A percentile compares a stretch with the other conserved stretches of the same genome.
Evolutionary conservation across 768 basidiomycete species (phyloP).

Genomic region (Boletus reticulatus): DNA sequence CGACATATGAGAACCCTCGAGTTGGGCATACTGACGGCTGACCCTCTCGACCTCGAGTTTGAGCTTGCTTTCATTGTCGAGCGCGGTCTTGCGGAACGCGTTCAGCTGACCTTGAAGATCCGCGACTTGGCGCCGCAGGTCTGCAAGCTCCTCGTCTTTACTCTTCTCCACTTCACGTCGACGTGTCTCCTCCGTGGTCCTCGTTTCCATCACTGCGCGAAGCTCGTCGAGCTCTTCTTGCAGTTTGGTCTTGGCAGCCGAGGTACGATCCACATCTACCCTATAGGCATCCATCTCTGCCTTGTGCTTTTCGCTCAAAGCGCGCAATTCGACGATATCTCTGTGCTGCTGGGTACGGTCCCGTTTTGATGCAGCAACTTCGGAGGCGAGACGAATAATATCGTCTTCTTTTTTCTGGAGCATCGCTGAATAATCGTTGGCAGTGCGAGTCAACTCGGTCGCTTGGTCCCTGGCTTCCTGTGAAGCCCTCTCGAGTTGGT

Average conservation of each 20-base stretch:
- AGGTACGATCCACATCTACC: slow-evolving; percentile 47
- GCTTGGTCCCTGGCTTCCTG: slow-evolving; percentile 76
- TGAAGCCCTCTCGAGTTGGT: slow-evolving; percentile 63
- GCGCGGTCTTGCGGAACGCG: slow-evolving; percentile 56
- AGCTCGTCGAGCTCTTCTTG: slow-evolving; percentile 86
- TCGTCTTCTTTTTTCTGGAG: slow-evolving; percentile 78
- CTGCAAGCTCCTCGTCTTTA: slow-evolving; percentile 78
- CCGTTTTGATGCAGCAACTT: slow-evolving; percentile 51
- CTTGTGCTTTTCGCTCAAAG: slow-evolving; percentile 61
- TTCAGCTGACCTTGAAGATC: slow-evolving; percentile 66
- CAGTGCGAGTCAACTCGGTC: slow-evolving; percentile 71
- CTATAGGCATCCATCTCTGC: slow-evolving; percentile 61
- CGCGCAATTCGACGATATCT: slow-evolving; percentile 67
- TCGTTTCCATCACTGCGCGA: slow-evolving; percentile 78
- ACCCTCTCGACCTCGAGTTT: slow-evolving; percentile 72
- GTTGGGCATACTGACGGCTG: slow-evolving; percentile 54
- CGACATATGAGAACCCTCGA: slow-evolving; percentile 60
- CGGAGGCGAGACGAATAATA: slow-evolving; percentile 49
- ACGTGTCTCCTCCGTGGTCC: slow-evolving; percentile 81
- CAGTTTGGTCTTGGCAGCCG: slow-evolving; percentile 53
- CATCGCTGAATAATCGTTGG: slow-evolving; percentile 71
- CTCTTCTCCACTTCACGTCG: slow-evolving; percentile 83
- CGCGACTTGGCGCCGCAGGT: slow-evolving; percentile 62
- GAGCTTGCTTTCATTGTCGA: slow-evolving; percentile 70
- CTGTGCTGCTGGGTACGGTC: slow-evolving; percentile 55